Evolutionary conservation across 805 yeast species (phyloP).

Genomic region (Cyberlindnera americana): DNA sequence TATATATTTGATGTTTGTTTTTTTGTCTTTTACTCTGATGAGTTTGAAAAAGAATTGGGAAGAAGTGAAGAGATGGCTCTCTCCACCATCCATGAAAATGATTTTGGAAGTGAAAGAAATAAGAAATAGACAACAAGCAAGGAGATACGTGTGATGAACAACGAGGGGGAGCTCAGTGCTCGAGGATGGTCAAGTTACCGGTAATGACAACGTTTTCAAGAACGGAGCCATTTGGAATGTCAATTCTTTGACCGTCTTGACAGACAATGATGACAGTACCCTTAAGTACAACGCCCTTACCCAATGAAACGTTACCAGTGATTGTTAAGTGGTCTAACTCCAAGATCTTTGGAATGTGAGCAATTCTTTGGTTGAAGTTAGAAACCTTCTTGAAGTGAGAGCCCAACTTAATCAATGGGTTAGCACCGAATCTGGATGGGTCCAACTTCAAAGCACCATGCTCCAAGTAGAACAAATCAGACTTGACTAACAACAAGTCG

Average conservation of each 20-base stretch:
- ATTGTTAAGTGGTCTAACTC: constrained; percentile 97
- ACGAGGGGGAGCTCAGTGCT: constrained; percentile 68
- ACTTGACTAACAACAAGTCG: constrained; percentile 89
- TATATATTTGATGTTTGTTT: too few species aligned
- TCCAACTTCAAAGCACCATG: constrained; percentile 89
- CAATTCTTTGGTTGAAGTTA: constrained; percentile 83
- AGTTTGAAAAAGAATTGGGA: too few species aligned
- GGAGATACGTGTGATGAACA: too few species aligned
- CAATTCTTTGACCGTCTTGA: constrained; percentile 94
- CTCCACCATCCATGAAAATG: too few species aligned
- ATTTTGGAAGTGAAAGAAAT: too few species aligned
- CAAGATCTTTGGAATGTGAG: constrained; percentile 93
- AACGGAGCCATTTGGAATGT: constrained; percentile 93
- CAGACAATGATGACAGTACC: constrained; percentile 98
- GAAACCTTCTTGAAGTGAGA: constrained; percentile 95
- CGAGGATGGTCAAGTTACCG: constrained; percentile 91
- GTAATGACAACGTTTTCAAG: constrained; percentile 96
- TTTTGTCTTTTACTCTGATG: too few species aligned
- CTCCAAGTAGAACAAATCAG: constrained; percentile 85
- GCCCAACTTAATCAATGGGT: constrained; percentile 94
- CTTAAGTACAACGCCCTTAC: constrained; percentile 85
- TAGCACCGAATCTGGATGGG: constrained; percentile 81
- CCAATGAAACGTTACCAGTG: constrained; percentile 92
- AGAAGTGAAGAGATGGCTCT: too few species aligned
- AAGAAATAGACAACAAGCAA: too few species aligned